Evolutionary conservation across 108 stramenopile species (phyloP), one percentile per base, ranked within the genome.

Genomic region (Pseudonitzschia delicatissima): DNA sequence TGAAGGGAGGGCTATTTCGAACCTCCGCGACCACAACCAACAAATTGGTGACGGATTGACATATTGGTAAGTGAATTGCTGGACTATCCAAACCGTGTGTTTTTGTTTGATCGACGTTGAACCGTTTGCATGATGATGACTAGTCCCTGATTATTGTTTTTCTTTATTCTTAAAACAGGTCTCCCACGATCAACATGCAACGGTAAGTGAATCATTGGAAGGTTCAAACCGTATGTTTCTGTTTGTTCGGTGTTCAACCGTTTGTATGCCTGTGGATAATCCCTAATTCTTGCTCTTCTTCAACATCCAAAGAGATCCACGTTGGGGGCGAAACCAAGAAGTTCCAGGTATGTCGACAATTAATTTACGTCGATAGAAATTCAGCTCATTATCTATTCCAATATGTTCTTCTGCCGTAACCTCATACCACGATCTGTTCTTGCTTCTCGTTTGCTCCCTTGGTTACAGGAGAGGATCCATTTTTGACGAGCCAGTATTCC

Each of bases 291-390:
- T n/a, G n/a, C n/a, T n/a, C n/a, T n/a, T n/a, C n/a, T n/a, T n/a
- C n/a, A n/a, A n/a, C n/a, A n/a, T n/a, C n/a, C n/a, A 80, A 28
- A 69, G 89, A 36, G 89, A 91, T 72, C 86, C 86, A n/a, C 75
- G 90, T 27, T 91, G 83, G 84, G 90, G 90, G 25, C 62, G 90
- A 18, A 77, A 76, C 33, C 82, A 83, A 45, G 88, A 90, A 69
- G 73, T 65, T 57, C 60, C 60, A 61, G 53, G 53, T 55, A 2
- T 17, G 47, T 48, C 17, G 20, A 48, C 2, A 48, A 48, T 15
- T 13, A 13, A 44, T 44, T 12, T 15, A 44, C 42, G n/a, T n/a
- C n/a, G n/a, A n/a, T n/a, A n/a, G n/a, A n/a, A n/a, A n/a, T n/a
- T n/a, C n/a, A n/a, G n/a, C n/a, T n/a, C n/a, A n/a, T n/a, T n/a